phyloP scores from a whole-genome alignment of 1,284 basidiomycete genomes.

The Puccinia horiana region DNA sequence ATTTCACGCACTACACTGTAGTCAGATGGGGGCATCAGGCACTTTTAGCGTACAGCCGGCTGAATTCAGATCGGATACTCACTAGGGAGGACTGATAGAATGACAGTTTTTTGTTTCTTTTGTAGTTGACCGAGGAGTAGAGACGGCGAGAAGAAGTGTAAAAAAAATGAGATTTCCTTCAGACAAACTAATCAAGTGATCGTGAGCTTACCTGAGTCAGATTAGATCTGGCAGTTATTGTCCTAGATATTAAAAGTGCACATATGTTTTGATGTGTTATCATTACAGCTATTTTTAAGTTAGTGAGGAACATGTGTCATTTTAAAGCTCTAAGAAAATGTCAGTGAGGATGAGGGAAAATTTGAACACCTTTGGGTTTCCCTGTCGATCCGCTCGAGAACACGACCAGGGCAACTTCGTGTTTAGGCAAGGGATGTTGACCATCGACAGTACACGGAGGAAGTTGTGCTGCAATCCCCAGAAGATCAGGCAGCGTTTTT shows the following conservation, averaged over 20 bases:
- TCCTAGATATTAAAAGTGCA: neutral
- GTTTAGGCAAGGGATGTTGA: conserved; percentile 10
- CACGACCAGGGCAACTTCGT: conserved; percentile 26
- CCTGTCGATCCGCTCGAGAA: conserved; percentile 28
- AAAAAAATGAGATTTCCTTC: neutral
- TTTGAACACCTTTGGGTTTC: conserved; percentile 27
- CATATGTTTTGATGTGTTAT: conserved; percentile 36
- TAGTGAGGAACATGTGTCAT: neutral
- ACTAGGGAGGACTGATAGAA: conserved; percentile 22
- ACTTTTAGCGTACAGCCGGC: neutral
- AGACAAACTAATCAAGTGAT: neutral
- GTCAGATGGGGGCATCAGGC: neutral
- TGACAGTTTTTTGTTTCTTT: neutral
- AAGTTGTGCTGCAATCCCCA: neutral
- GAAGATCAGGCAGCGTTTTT: neutral
- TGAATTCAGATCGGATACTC: neutral
- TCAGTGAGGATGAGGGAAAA: neutral
- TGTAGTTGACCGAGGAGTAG: neutral
- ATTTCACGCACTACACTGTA: conserved; percentile 10
- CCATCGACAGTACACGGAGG: neutral
- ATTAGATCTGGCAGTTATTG: neutral
- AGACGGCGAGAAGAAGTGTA: neutral
- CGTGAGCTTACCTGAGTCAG: neutral
- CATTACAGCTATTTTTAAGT: conserved; percentile 24
- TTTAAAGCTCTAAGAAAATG: neutral